Percentiles rank a stretch among this genome's conserved stretches.
These are phyloP conservation scores for Globisporangium paroecandrum DNA, from an alignment of 352 stramenopile species.

Conservation along the genomic window DNA sequence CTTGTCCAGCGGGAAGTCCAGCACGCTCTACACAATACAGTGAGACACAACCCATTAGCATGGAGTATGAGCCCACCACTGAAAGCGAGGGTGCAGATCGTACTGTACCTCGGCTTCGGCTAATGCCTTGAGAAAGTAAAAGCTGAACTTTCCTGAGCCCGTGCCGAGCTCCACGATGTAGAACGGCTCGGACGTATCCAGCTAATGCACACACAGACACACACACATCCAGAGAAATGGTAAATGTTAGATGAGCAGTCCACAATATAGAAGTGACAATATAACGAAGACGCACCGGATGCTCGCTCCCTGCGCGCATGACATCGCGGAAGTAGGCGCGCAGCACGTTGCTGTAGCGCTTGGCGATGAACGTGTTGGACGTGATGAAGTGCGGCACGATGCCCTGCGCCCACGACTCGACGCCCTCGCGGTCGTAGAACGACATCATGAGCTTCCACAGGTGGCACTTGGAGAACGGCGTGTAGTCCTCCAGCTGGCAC, in stretches of 20 bases:
- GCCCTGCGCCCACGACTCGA: conserved; percentile 88
- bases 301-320: conserved; percentile 25
- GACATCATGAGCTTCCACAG: conserved; percentile 96
- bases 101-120: conserved; percentile 45
- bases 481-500: conserved; percentile 89
- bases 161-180: conserved; percentile 94
- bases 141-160: conserved; percentile 93
- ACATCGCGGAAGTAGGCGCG: conserved; percentile 66
- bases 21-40: conserved; percentile 32
- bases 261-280: not conserved
- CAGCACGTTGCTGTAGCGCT: conserved; percentile 80
- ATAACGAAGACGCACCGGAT: conserved; percentile 20
- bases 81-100: not conserved
- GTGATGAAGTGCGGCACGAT: conserved; percentile 97
- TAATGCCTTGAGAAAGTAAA: conserved; percentile 92
- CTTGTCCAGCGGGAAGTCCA: conserved; percentile 87
- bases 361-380: conserved; percentile 94
- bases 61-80: not conserved
- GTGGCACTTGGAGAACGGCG: conserved; percentile 83
- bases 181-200: conserved; percentile 81
- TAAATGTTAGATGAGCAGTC: not conserved
- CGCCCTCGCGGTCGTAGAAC: conserved; percentile 86
- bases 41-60: not conserved
- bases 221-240: not conserved
- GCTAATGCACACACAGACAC: not conserved